Conservation (phyloP, 176 grass and related monocot genomes). For the Puya raimondii region DNA sequence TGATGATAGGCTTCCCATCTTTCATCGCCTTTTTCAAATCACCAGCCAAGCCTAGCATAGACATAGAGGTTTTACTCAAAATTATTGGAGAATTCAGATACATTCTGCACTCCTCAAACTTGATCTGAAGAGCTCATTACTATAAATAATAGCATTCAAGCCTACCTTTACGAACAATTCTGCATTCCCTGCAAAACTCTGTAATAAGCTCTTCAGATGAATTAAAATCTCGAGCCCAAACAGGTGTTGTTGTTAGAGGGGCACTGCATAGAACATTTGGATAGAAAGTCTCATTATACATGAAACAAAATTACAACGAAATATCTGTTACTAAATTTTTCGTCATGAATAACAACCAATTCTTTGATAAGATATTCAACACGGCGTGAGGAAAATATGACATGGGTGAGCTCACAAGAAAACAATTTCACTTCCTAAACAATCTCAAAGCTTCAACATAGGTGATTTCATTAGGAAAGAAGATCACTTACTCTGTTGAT, state of each 20-base stretch:
- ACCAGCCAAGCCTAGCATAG: conserved; percentile 71
- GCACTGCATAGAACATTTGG: conserved; percentile 46
- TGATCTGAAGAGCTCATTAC: too few species aligned
- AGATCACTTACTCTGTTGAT: conserved; percentile 70
- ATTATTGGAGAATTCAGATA: background rate
- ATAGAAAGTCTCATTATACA: background rate
- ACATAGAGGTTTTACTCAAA: conserved; percentile 1
- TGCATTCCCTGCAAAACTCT: conserved; percentile 95
- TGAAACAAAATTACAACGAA: too few species aligned
- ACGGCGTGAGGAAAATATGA: too few species aligned
- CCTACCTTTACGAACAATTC: conserved; percentile 96
- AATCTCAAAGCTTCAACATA: background rate
- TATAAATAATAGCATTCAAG: background rate
- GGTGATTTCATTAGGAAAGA: conserved; percentile 2
- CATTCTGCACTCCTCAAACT: too few species aligned
- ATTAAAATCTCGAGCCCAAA: conserved; percentile 88
- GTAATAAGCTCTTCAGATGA: conserved; percentile 87
- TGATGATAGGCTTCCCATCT: conserved; percentile 99
- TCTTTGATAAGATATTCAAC: too few species aligned
- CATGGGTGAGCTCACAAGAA: too few species aligned
- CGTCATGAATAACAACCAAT: too few species aligned
- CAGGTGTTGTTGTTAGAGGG: conserved; percentile 72
- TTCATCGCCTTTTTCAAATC: conserved; percentile 99
- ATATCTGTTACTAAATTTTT: too few species aligned
- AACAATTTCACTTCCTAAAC: too few species aligned